phyloP scores from a whole-genome alignment of 495 filamentous ascomycete genomes.

The Hyaloscypha bicolor region DNA sequence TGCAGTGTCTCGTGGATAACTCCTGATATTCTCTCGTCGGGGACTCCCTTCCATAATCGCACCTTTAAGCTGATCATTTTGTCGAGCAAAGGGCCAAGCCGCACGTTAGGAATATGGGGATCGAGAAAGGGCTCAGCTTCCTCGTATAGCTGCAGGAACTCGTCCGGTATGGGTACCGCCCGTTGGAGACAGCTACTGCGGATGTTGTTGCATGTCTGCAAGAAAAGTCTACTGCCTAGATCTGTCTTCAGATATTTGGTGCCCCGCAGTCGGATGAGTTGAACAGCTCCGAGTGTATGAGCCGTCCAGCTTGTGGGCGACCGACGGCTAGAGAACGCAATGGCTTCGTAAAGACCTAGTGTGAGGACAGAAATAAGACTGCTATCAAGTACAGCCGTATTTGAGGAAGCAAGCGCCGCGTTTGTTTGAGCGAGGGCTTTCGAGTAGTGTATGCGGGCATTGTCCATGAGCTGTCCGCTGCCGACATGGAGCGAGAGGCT shows the following conservation, averaged over 20 bases:
- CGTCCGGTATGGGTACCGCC: slow-evolving; percentile 3
- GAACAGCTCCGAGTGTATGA: slow-evolving; percentile 60
- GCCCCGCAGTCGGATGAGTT: slow-evolving; percentile 58
- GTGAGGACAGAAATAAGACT: slow-evolving; percentile 63
- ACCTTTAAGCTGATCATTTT: slow-evolving; percentile 8
- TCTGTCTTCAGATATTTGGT: slow-evolving; percentile 52
- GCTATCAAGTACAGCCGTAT: slow-evolving; percentile 57
- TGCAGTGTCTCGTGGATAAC: slow-evolving; percentile 12
- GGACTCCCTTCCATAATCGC: background rate
- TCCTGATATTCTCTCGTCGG: slow-evolving; percentile 1
- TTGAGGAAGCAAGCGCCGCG: slow-evolving; percentile 50
- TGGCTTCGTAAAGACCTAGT: slow-evolving; percentile 56
- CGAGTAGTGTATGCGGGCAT: slow-evolving; percentile 48
- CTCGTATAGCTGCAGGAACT: slow-evolving; percentile 8
- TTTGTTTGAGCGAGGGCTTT: slow-evolving; percentile 49
- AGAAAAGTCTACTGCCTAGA: slow-evolving; percentile 56
- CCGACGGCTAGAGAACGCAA: slow-evolving; percentile 45
- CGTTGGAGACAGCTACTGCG: slow-evolving; percentile 11
- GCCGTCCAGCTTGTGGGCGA: slow-evolving; percentile 55
- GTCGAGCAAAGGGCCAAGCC: background rate
- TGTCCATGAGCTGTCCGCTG: slow-evolving; percentile 32
- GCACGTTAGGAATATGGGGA: slow-evolving; percentile 2
- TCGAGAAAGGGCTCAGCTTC: slow-evolving; percentile 19
- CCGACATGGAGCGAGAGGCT: slow-evolving; percentile 13
- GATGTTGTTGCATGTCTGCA: slow-evolving; percentile 39